A percentile compares a stretch with the other conserved stretches of the same genome.
phyloP scores from a whole-genome alignment of 169 alveolate species.

The Cryptosporidium parvum region DNA sequence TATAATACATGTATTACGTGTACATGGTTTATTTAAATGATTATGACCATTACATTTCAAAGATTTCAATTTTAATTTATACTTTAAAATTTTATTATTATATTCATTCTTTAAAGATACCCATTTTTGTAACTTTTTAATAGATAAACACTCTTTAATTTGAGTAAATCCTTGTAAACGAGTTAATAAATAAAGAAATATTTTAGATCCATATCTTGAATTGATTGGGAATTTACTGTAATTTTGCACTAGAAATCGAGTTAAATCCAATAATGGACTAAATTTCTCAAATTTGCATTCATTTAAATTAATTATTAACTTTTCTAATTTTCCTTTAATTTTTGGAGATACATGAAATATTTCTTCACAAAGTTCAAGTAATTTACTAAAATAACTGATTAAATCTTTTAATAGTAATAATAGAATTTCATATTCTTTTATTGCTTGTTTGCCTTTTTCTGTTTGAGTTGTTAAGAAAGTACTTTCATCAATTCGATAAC shows the following conservation, averaged over 20 bases:
- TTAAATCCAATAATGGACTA: background rate
- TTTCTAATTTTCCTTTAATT: background rate
- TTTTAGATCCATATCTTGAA: background rate
- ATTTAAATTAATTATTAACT: too few relatives aligned
- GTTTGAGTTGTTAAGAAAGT: background rate
- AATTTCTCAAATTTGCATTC: background rate
- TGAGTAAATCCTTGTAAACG: background rate
- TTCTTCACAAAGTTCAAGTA: background rate
- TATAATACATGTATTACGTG: background rate
- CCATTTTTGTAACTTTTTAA: background rate
- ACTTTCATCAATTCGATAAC: background rate
- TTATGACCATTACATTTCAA: background rate
- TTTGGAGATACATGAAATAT: background rate
- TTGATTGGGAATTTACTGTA: background rate
- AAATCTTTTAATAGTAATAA: background rate
- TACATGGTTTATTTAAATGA: background rate
- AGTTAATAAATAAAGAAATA: background rate
- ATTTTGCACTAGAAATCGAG: background rate
- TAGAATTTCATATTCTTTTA: background rate
- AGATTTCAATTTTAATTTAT: too few relatives aligned
- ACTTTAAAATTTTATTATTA: background rate
- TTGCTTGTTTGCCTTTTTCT: background rate
- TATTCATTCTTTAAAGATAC: too few relatives aligned
- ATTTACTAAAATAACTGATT: too few relatives aligned
- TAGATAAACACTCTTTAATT: background rate